phyloP scores from a whole-genome alignment of 306 rosid species.

The Corylus avellana region DNA sequence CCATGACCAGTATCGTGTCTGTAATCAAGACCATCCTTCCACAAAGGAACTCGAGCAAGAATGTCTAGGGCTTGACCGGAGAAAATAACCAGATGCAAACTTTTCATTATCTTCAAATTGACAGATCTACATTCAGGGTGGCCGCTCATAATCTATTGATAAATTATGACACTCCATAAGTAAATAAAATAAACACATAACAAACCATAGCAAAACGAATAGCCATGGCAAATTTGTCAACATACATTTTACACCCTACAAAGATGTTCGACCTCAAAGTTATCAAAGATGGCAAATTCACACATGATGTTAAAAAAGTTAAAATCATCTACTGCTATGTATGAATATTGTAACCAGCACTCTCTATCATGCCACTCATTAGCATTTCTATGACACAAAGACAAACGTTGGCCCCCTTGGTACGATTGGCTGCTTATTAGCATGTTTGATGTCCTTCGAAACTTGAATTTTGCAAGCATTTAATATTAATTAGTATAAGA shows the following conservation, averaged over 20 bases:
- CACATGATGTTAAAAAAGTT: background rate
- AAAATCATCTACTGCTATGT: background rate
- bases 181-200: too few relatives aligned
- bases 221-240: too few relatives aligned
- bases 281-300: too few relatives aligned
- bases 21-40: slow-evolving; percentile 97
- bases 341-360: background rate
- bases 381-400: slow-evolving; percentile 26
- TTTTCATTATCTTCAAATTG: background rate
- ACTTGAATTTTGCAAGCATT: slow-evolving; percentile 51
- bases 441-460: slow-evolving; percentile 93
- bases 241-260: too few relatives aligned
- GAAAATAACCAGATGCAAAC: slow-evolving; percentile 10
- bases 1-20: slow-evolving; percentile 99
- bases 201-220: too few relatives aligned
- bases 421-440: slow-evolving; percentile 90
- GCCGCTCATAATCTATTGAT: too few relatives aligned
- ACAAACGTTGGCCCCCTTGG: slow-evolving; percentile 99
- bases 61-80: slow-evolving; percentile 81
- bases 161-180: too few relatives aligned
- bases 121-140: background rate
- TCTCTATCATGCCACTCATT: background rate
- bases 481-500: slow-evolving; percentile 22
- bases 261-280: too few relatives aligned
- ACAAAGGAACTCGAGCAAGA: slow-evolving; percentile 92